Conservation (phyloP, 257 asterid genomes). For the Jacaranda mimosifolia region DNA sequence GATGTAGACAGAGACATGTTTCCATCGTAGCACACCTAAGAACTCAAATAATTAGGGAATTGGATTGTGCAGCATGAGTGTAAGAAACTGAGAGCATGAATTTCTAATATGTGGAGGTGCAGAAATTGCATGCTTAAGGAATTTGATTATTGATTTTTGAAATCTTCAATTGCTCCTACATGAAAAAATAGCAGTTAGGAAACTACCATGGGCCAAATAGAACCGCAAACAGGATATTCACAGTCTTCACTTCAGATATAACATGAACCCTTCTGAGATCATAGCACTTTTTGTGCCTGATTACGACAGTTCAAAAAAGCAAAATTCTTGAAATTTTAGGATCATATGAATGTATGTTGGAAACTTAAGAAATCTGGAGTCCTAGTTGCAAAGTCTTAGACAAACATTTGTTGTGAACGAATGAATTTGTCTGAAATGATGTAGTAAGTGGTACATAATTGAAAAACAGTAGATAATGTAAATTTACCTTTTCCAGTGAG, state of each 20-base stretch:
- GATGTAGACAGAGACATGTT: slow-evolving; percentile 65
- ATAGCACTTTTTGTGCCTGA: no score
- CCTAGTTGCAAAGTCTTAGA: background rate
- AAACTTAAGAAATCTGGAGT: background rate
- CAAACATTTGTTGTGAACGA: background rate
- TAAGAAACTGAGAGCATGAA: background rate
- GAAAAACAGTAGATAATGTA: background rate
- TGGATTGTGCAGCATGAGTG: background rate
- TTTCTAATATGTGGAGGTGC: background rate
- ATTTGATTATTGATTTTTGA: background rate
- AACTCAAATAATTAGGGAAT: slow-evolving; percentile 22
- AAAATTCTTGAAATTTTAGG: no score
- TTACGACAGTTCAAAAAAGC: no score
- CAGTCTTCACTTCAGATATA: background rate
- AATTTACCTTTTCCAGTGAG: slow-evolving; percentile 71
- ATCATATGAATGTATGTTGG: background rate
- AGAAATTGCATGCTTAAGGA: background rate
- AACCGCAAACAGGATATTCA: background rate
- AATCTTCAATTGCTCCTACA: background rate
- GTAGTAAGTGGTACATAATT: background rate
- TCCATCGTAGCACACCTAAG: slow-evolving; percentile 78
- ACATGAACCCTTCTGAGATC: background rate
- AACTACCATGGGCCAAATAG: no score
- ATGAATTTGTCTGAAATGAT: background rate
- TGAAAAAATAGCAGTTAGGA: background rate